These are phyloP conservation scores for Coelastrella sp. DNA, from an alignment of 139 green algal genomes.

Conservation along the genomic window DNA sequence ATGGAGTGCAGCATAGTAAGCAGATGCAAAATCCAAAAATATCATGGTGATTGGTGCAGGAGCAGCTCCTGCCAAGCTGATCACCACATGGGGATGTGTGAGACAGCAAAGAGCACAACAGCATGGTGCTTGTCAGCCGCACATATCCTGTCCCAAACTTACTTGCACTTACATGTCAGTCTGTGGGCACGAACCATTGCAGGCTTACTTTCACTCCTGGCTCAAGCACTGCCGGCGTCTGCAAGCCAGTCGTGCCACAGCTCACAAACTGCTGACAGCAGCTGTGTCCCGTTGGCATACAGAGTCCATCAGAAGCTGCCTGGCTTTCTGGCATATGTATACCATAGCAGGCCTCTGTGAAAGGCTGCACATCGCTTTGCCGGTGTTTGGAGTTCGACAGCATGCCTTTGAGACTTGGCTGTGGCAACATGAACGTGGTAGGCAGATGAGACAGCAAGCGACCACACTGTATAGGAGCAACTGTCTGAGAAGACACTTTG, in stretches of 20 bases:
- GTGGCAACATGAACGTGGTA: slow-evolving; percentile 57
- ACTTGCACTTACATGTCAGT: neutral
- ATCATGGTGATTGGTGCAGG: no score
- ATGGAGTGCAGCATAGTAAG: neutral
- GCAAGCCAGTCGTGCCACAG: neutral
- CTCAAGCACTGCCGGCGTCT: neutral
- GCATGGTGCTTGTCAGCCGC: neutral
- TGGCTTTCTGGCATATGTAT: slow-evolving; percentile 33
- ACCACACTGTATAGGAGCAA: slow-evolving; percentile 44
- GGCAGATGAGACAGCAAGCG: slow-evolving; percentile 53
- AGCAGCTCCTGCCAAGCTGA: no score
- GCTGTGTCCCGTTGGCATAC: neutral
- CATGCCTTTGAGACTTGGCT: slow-evolving; percentile 61
- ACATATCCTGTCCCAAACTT: neutral
- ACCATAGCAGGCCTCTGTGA: slow-evolving; percentile 19
- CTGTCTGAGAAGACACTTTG: slow-evolving; percentile 56
- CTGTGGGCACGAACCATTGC: neutral
- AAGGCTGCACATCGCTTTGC: slow-evolving; percentile 53
- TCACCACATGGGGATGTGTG: no score
- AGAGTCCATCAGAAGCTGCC: neutral
- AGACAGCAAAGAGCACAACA: no score
- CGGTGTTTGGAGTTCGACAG: slow-evolving; percentile 52
- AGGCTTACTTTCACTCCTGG: neutral
- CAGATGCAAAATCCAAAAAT: no score
- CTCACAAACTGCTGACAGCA: neutral